Percentiles rank a stretch among this genome's conserved stretches.
Evolutionary conservation across 2,329 filamentous ascomycete species (phyloP).

Genomic region (Diaporthe eres): DNA sequence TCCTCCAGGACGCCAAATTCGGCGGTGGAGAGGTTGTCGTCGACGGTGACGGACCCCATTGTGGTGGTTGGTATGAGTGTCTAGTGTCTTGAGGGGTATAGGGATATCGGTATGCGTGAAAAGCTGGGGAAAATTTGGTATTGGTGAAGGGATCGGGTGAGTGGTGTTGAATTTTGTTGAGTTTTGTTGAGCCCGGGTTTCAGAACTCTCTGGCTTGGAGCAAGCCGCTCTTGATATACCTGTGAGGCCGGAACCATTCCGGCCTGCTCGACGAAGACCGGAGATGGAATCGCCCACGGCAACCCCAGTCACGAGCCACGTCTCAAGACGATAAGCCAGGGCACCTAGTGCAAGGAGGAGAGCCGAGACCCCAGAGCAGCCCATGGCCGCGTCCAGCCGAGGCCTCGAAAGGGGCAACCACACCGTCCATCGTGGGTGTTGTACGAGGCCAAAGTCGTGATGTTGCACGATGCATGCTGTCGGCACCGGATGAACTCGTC

Average conservation of each 20-base stretch:
- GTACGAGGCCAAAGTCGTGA: conserved; percentile 25
- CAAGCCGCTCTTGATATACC: conserved; percentile 44
- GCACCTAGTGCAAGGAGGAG: conserved; percentile 5
- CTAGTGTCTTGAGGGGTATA: not conserved
- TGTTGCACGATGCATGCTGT: not conserved
- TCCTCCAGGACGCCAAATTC: conserved; percentile 75
- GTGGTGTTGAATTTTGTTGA: conserved; percentile 5
- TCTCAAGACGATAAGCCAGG: conserved; percentile 40
- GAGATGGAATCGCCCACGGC: conserved; percentile 38
- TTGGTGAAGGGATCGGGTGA: not conserved
- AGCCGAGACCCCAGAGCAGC: not conserved
- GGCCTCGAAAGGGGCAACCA: not conserved
- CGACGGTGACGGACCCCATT: conserved; percentile 58
- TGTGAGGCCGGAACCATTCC: conserved; percentile 54
- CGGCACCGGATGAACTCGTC: not conserved
- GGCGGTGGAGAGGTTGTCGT: conserved; percentile 45
- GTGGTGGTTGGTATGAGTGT: conserved; percentile 41
- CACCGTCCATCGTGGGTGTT: conserved; percentile 11
- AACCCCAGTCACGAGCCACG: conserved; percentile 33
- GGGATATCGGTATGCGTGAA: conserved; percentile 36
- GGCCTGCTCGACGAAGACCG: conserved; percentile 46
- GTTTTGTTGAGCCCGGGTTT: conserved; percentile 29
- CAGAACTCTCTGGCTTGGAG: conserved; percentile 29
- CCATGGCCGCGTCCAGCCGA: not conserved
- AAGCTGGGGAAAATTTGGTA: conserved; percentile 10